Evolutionary conservation across 306 rosid genomes (phyloP), one percentile per base, ranked within the genome.

Genomic region (barrel medic (Medicago truncatula)): DNA sequence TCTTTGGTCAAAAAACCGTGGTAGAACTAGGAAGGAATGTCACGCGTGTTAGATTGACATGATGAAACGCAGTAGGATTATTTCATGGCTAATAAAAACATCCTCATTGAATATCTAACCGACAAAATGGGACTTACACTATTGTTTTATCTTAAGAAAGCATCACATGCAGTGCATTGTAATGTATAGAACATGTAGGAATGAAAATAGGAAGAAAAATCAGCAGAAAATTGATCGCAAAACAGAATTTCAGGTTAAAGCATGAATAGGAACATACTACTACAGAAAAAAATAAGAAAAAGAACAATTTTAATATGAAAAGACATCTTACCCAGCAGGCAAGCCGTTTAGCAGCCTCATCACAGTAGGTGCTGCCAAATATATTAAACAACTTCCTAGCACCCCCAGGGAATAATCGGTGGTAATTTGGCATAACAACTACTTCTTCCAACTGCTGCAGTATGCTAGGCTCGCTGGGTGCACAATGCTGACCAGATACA

Each of bases 361-460:
- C 97, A 46, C 98, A 94, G 68, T 86, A 89, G 76, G 90, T 83
- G 85, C 90, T 89, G 34, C 98, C 89, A 47, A 94, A 88, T 81
- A 94, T 86, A 76, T 91, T 94, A 78, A 92, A 90, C 38, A 94
- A 79, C 82, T 90, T 94, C 82, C 98, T 85, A 36, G 98, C 96
- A 53, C 98, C 97, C 71, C 98, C 92, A 7, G 97, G 97, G 80
- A 94, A 94, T 82, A 94, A 80, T 20, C 98, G 89, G 49, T 94
- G 92, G 86, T 94, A 94, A 71, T 94, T 94, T 61, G 98, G 98
- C 90, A 92, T 83, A 80, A 94, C 97, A 63, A 94, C 98, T 13
- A 91, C 98, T 80, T 91, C 98, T 80, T 94, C 98, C 11, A 94
- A 88, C 85, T 94, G 98, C 85, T 94, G 98, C 76, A 92, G 83